Evolutionary conservation across 306 rosid species (phyloP).

Genomic region (Malus sylvestris): DNA sequence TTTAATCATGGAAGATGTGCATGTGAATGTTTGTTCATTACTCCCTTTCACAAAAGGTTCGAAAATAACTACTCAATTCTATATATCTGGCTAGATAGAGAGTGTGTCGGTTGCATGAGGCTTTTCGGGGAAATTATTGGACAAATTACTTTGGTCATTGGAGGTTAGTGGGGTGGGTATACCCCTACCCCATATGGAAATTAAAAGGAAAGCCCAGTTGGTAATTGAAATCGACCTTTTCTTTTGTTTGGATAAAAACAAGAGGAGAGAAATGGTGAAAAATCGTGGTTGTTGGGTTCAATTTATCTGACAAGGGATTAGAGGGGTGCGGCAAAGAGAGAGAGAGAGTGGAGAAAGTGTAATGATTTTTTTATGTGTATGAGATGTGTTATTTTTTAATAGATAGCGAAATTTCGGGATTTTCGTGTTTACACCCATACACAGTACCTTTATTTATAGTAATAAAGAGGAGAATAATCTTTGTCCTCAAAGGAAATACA

Average conservation of each 20-base stretch:
- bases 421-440: too few relatives aligned
- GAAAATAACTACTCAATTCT: slow-evolving; percentile 10
- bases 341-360: too few relatives aligned
- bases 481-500: too few relatives aligned
- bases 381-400: too few relatives aligned
- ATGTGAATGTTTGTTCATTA: neutral
- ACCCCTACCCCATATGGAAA: neutral
- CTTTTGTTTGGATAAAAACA: neutral
- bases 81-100: slow-evolving; percentile 10
- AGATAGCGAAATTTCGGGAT: too few relatives aligned
- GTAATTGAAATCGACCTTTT: neutral
- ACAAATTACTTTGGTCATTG: neutral
- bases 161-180: neutral
- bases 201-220: neutral
- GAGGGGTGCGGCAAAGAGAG: too few relatives aligned
- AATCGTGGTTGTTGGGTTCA: too few relatives aligned
- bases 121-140: neutral
- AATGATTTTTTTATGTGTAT: too few relatives aligned
- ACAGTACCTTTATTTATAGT: too few relatives aligned
- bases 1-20: slow-evolving; percentile 4
- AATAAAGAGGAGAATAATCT: too few relatives aligned
- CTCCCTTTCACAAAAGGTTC: slow-evolving; percentile 2
- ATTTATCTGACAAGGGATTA: too few relatives aligned
- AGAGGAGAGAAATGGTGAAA: neutral
- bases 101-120: slow-evolving; percentile 1